Percentiles rank a stretch among this genome's conserved stretches.
Conservation (phyloP, 768 basidiomycete species). For the Suillus spraguei region DNA sequence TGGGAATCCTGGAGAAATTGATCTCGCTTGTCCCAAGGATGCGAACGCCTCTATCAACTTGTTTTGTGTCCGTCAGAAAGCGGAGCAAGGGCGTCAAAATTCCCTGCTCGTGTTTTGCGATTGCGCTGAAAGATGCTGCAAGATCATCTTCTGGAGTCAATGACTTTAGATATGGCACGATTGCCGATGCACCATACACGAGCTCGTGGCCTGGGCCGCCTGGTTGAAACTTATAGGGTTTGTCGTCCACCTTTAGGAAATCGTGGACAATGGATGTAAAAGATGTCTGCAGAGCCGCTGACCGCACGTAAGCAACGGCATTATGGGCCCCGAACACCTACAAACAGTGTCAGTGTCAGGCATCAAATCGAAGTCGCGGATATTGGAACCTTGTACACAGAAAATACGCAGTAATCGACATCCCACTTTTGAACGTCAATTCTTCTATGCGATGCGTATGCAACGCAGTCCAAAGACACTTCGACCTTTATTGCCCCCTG, state of each 20-base stretch:
- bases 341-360: neutral
- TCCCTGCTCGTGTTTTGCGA: slow-evolving; percentile 61
- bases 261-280: slow-evolving; percentile 67
- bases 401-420: slow-evolving; percentile 71
- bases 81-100: slow-evolving; percentile 56
- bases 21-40: slow-evolving; percentile 62
- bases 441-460: slow-evolving; percentile 71
- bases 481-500: slow-evolving; percentile 63
- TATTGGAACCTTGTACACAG: slow-evolving; percentile 68
- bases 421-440: slow-evolving; percentile 81
- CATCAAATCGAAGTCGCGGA: neutral
- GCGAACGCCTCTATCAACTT: slow-evolving; percentile 60
- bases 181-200: slow-evolving; percentile 59
- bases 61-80: slow-evolving; percentile 53
- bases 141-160: slow-evolving; percentile 54
- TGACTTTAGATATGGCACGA: slow-evolving; percentile 64
- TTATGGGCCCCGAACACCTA: slow-evolving; percentile 79
- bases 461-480: slow-evolving; percentile 75
- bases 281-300: slow-evolving; percentile 47
- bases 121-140: slow-evolving; percentile 53
- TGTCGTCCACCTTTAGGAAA: slow-evolving; percentile 54
- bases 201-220: slow-evolving; percentile 79
- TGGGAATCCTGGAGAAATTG: slow-evolving; percentile 55
- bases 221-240: slow-evolving; percentile 65
- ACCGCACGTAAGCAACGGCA: slow-evolving; percentile 65